Evolutionary conservation across 2,329 filamentous ascomycete genomes (phyloP).

Genomic region (Pseudogymnoascus sp.): DNA sequence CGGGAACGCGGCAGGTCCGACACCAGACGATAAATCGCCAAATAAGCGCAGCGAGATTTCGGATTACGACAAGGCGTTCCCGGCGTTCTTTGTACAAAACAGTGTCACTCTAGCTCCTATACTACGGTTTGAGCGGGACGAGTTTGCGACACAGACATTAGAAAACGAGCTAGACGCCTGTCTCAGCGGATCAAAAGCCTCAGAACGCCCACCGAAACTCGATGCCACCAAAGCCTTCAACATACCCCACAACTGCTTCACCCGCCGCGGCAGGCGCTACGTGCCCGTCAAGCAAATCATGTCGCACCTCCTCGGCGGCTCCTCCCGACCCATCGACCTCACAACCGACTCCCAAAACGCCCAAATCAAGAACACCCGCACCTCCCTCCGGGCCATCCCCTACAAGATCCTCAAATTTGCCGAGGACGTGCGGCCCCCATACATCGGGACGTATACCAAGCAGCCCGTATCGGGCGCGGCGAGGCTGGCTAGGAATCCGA

Average conservation of each 20-base stretch:
- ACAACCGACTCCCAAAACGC: constrained; percentile 27
- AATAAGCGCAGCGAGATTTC: constrained; percentile 32
- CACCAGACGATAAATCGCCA: constrained; percentile 20
- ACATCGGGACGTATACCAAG: constrained; percentile 61
- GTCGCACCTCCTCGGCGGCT: constrained; percentile 21
- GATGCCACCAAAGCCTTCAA: constrained; percentile 41
- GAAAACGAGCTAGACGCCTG: constrained; percentile 46
- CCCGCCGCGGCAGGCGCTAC: constrained; percentile 36
- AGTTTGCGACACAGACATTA: constrained; percentile 46
- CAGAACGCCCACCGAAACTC: constrained; percentile 37
- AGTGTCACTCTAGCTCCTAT: constrained; percentile 62
- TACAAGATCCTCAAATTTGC: constrained; percentile 39
- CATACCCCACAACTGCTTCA: constrained; percentile 30
- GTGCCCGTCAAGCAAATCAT: constrained; percentile 27
- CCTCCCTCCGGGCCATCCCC: constrained; percentile 21
- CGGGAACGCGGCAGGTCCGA: background rate
- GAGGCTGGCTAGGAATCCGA: constrained; percentile 47
- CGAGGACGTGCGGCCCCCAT: constrained; percentile 61
- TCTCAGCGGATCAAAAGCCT: constrained; percentile 40
- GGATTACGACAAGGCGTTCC: constrained; percentile 64
- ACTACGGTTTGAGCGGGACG: constrained; percentile 49
- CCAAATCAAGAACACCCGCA: constrained; percentile 22
- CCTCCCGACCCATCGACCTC: constrained; percentile 25
- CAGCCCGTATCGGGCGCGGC: constrained; percentile 38
- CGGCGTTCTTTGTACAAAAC: constrained; percentile 72